These are phyloP conservation scores for Skeletonema tropicum DNA, from an alignment of 108 stramenopile genomes.

Conservation along the genomic window DNA sequence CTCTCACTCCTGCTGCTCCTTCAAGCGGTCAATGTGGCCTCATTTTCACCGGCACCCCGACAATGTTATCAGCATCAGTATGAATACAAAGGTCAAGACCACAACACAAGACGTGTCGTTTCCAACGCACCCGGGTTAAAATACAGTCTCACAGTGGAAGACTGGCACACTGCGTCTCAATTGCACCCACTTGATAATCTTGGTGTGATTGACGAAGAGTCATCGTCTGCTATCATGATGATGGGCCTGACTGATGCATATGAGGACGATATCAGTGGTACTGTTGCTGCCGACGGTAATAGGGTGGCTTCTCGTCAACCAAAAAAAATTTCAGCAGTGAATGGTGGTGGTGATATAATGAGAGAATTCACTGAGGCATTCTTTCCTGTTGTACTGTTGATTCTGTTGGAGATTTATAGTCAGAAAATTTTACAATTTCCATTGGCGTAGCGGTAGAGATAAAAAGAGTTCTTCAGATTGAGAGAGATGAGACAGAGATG, in stretches of 20 bases:
- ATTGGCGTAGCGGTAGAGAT: neutral
- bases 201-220: neutral
- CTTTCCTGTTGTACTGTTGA: neutral
- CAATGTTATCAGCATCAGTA: too few species aligned
- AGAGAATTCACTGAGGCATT: neutral
- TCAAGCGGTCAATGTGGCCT: too few species aligned
- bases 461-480: too few species aligned
- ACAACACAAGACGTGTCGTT: neutral
- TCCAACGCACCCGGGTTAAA: neutral
- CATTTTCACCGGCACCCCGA: too few species aligned
- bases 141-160: neutral
- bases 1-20: too few species aligned
- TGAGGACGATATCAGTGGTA: too few species aligned
- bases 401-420: conserved; percentile 4
- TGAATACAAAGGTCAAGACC: too few species aligned
- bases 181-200: neutral
- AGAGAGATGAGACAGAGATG: neutral
- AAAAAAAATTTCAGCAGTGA: too few species aligned
- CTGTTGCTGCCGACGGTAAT: too few species aligned
- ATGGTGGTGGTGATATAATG: neutral
- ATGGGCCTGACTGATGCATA: neutral
- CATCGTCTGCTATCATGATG: neutral
- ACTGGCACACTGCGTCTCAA: neutral
- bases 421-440: neutral
- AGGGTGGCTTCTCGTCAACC: too few species aligned